A percentile compares a stretch with the other conserved stretches of the same genome.
These are phyloP conservation scores for Radiomyces spectabilis DNA, from an alignment of 192 early-diverging fungal genomes.

Conservation along the genomic window DNA sequence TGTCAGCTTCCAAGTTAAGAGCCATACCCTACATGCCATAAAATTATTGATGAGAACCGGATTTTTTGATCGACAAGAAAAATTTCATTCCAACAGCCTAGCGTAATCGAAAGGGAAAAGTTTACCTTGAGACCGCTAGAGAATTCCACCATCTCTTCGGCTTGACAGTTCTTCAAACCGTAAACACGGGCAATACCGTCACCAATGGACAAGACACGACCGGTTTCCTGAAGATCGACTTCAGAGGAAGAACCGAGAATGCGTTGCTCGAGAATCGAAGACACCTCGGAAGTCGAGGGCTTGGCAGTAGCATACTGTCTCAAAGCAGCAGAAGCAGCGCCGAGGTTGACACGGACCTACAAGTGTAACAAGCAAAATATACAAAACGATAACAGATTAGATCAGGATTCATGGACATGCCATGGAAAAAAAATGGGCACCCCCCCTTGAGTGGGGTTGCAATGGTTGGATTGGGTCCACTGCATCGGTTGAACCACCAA, in stretches of 20 bases:
- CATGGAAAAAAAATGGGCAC: too few species aligned
- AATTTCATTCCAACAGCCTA: too few species aligned
- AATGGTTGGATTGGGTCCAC: too few species aligned
- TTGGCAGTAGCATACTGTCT: slow-evolving; percentile 48
- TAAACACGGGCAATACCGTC: slow-evolving; percentile 99
- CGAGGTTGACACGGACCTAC: slow-evolving; percentile 45
- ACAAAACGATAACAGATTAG: not conserved
- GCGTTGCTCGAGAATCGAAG: slow-evolving; percentile 95
- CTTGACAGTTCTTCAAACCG: slow-evolving; percentile 95
- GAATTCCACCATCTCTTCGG: slow-evolving; percentile 99
- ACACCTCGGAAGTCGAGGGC: slow-evolving; percentile 86
- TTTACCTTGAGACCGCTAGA: slow-evolving; percentile 94
- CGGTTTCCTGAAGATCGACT: slow-evolving; percentile 94
- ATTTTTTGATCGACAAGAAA: not conserved
- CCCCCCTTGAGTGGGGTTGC: too few species aligned
- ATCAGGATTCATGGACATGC: not conserved
- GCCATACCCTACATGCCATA: slow-evolving; percentile 80
- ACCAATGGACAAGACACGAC: slow-evolving; percentile 98
- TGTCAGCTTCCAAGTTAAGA: slow-evolving; percentile 98
- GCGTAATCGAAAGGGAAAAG: not conserved
- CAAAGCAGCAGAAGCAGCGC: slow-evolving; percentile 39
- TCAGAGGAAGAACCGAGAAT: slow-evolving; percentile 80
- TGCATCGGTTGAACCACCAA: too few species aligned
- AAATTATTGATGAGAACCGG: not conserved
- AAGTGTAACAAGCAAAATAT: not conserved